These are phyloP conservation scores for Amauroascus niger DNA, from an alignment of 2,329 filamentous ascomycete species.

Conservation along the genomic window DNA sequence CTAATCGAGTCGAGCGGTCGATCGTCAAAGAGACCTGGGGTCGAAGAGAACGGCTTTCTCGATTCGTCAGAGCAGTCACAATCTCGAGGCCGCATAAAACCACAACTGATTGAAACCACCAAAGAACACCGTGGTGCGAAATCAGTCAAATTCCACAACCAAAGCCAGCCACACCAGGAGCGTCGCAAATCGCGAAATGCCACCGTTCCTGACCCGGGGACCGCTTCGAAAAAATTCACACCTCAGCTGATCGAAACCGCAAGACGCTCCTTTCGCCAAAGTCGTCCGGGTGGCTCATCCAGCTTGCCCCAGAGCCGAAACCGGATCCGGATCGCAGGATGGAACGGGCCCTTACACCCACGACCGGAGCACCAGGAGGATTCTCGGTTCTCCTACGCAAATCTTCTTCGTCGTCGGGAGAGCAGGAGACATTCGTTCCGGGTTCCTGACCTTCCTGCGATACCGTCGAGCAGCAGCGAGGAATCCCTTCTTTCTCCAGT, in stretches of 20 bases:
- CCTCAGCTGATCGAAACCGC: constrained; percentile 77
- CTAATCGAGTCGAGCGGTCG: constrained; percentile 15
- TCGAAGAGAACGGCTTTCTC: neutral
- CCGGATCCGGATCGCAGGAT: constrained; percentile 5
- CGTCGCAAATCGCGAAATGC: neutral
- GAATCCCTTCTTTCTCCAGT: constrained; percentile 27
- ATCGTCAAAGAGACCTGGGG: constrained; percentile 2
- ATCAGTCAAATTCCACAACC: neutral
- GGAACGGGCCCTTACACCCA: neutral
- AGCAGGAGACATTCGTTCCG: constrained; percentile 47
- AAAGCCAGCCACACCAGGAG: neutral
- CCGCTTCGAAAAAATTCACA: constrained; percentile 48
- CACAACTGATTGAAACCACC: constrained; percentile 12
- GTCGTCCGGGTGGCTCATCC: constrained; percentile 53
- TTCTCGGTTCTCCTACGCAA: constrained; percentile 39
- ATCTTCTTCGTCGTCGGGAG: constrained; percentile 32
- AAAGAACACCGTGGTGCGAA: constrained; percentile 11
- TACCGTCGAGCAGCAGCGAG: constrained; percentile 52
- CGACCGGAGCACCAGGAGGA: constrained; percentile 31
- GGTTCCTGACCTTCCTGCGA: constrained; percentile 52
- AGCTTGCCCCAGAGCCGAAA: constrained; percentile 35
- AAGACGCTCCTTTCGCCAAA: constrained; percentile 57
- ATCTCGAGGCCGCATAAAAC: constrained; percentile 6
- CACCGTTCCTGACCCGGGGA: neutral
- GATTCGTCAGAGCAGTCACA: neutral